Evolutionary conservation across 148 eudicot species (phyloP).

Genomic region (Pouteria glomerata): DNA sequence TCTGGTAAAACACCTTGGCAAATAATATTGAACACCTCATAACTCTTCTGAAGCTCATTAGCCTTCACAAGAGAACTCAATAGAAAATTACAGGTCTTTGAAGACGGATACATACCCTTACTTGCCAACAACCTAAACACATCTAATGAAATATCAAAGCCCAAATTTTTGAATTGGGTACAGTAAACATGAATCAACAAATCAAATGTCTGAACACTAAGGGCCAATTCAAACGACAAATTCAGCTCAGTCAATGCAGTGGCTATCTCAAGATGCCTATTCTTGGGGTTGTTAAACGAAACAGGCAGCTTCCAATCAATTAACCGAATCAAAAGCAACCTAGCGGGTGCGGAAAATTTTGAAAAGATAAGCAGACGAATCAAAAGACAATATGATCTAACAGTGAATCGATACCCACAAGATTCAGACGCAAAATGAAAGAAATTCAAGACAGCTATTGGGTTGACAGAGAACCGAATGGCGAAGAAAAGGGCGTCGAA

Average conservation of each 20-base stretch:
- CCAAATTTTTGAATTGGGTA: slow-evolving; percentile 35
- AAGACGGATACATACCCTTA: slow-evolving; percentile 57
- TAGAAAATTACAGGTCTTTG: slow-evolving; percentile 56
- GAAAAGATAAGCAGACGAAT: slow-evolving; percentile 61
- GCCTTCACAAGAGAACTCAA: slow-evolving; percentile 70
- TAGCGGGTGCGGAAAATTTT: slow-evolving; percentile 43
- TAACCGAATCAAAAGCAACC: slow-evolving; percentile 62
- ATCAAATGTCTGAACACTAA: slow-evolving; percentile 45
- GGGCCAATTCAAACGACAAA: slow-evolving; percentile 17
- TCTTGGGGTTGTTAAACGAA: slow-evolving; percentile 20
- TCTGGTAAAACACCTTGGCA: slow-evolving; percentile 40
- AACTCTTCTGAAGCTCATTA: slow-evolving; percentile 50
- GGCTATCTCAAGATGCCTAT: slow-evolving; percentile 65
- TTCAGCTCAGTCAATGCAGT: slow-evolving; percentile 39
- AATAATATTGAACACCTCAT: slow-evolving; percentile 53
- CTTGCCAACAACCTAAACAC: slow-evolving; percentile 41
- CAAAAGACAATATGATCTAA: slow-evolving; percentile 68
- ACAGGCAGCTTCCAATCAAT: slow-evolving; percentile 58
- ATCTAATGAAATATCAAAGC: slow-evolving; percentile 42
- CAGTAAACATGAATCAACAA: slow-evolving; percentile 65
- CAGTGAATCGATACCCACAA: slow-evolving; percentile 46
- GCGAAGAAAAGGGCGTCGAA: slow-evolving; percentile 55
- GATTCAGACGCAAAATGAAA: slow-evolving; percentile 46
- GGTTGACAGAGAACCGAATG: slow-evolving; percentile 37
- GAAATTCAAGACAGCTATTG: slow-evolving; percentile 51